These are phyloP conservation scores for Colletotrichum lindemuthianum DNA, from an alignment of 2,329 filamentous ascomycete species.

Conservation along the genomic window DNA sequence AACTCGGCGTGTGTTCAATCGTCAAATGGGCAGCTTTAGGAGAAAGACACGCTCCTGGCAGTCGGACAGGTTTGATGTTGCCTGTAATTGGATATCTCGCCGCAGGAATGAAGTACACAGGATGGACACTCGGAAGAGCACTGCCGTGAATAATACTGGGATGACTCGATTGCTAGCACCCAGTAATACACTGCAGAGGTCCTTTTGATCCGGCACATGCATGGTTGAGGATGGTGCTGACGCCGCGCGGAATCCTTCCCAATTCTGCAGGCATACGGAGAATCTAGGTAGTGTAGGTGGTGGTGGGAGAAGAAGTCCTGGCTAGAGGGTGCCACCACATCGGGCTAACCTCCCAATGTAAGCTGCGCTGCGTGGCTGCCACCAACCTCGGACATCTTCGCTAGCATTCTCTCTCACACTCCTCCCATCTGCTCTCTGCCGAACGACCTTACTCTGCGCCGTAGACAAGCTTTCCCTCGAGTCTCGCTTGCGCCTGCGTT, in stretches of 20 bases:
- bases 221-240: slow-evolving; percentile 22
- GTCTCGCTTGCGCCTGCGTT: background rate
- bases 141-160: too few relatives aligned
- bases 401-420: background rate
- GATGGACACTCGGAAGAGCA: background rate
- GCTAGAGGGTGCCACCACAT: too few relatives aligned
- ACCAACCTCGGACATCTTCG: slow-evolving; percentile 10
- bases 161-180: too few relatives aligned
- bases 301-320: too few relatives aligned
- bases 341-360: background rate
- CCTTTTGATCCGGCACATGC: slow-evolving; percentile 23
- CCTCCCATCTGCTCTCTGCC: background rate
- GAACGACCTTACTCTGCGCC: slow-evolving; percentile 4
- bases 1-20: slow-evolving; percentile 16
- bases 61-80: too few relatives aligned
- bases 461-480: slow-evolving; percentile 17
- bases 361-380: slow-evolving; percentile 29
- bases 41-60: too few relatives aligned
- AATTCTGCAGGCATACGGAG: too few relatives aligned
- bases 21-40: too few relatives aligned
- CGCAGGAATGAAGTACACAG: background rate
- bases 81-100: too few relatives aligned
- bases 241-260: slow-evolving; percentile 29
- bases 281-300: too few relatives aligned
- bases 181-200: too few relatives aligned